Conservation (phyloP, 2,329 filamentous ascomycete species). For the Colletotrichum trifolii region DNA sequence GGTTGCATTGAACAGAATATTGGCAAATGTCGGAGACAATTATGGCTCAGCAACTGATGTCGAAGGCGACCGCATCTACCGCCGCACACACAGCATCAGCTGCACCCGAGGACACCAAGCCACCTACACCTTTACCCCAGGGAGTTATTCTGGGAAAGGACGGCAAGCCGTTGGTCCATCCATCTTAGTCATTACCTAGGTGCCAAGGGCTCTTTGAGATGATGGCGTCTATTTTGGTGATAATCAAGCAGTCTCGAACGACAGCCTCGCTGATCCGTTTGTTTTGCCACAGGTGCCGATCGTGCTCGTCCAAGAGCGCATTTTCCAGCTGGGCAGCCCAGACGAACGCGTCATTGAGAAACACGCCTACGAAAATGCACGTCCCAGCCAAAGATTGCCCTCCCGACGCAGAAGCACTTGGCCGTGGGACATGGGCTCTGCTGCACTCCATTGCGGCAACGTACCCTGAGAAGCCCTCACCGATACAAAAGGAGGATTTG, state of each 20-base stretch:
- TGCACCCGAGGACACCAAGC: conserved; percentile 40
- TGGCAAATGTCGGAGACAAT: too few species aligned
- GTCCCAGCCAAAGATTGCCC: conserved; percentile 76
- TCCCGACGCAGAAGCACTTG: conserved; percentile 87
- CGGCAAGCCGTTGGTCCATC: conserved; percentile 79
- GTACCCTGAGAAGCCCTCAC: conserved; percentile 79
- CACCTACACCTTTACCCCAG: conserved; percentile 70
- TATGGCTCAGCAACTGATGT: too few species aligned
- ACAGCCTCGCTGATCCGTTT: too few species aligned
- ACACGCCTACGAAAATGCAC: conserved; percentile 46
- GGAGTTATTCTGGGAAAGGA: conserved; percentile 82
- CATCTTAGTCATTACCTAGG: neutral
- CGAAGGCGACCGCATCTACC: too few species aligned
- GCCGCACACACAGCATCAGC: neutral
- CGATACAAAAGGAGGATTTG: conserved; percentile 79
- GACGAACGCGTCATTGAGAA: conserved; percentile 55
- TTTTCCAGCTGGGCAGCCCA: conserved; percentile 71
- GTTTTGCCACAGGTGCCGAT: conserved; percentile 67
- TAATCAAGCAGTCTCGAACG: neutral
- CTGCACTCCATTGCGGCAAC: conserved; percentile 90
- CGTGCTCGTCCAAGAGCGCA: conserved; percentile 67
- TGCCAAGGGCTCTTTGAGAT: neutral
- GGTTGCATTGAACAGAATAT: too few species aligned
- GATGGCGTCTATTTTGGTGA: neutral
- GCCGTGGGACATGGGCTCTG: conserved; percentile 91